Evolutionary conservation across 164 flowering plant species (phyloP).

Genomic region (Vitis amurensis): DNA sequence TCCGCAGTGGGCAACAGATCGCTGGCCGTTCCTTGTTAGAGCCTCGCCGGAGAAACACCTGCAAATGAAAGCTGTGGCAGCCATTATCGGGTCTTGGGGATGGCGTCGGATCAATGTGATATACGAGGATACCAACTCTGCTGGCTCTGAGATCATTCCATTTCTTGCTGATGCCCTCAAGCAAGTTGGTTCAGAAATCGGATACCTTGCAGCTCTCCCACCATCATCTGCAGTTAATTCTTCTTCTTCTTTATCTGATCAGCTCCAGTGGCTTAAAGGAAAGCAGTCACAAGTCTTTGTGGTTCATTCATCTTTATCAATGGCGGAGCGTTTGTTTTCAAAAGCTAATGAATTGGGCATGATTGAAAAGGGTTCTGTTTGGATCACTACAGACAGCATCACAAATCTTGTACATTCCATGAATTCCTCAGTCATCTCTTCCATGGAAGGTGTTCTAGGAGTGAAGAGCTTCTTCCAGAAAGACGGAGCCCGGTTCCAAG

Average conservation of each 20-base stretch:
- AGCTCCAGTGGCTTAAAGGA: slow-evolving; percentile 17
- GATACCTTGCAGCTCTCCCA: slow-evolving; percentile 14
- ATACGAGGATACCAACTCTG: slow-evolving; percentile 21
- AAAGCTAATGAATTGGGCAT: slow-evolving; percentile 25
- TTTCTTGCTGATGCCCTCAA: slow-evolving; percentile 13
- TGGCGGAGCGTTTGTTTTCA: slow-evolving; percentile 13
- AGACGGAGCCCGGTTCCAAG: not conserved
- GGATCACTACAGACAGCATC: slow-evolving; percentile 21
- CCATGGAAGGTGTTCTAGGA: slow-evolving; percentile 40
- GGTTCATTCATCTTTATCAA: slow-evolving; percentile 22
- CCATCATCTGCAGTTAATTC: slow-evolving; percentile 1
- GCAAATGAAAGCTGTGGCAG: slow-evolving; percentile 28
- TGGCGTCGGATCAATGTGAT: slow-evolving; percentile 28
- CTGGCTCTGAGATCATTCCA: slow-evolving; percentile 2
- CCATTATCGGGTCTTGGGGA: slow-evolving; percentile 18
- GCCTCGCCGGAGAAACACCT: slow-evolving; percentile 4
- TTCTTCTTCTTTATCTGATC: slow-evolving; percentile 4
- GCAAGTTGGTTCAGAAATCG: slow-evolving; percentile 15
- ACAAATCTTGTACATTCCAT: slow-evolving; percentile 15
- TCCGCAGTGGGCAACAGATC: slow-evolving; percentile 15
- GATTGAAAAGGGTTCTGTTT: slow-evolving; percentile 31
- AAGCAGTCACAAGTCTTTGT: slow-evolving; percentile 23
- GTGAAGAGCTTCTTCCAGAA: slow-evolving; percentile 16
- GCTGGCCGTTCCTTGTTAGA: slow-evolving; percentile 20
- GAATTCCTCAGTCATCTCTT: slow-evolving; percentile 6